Conservation (phyloP, 352 stramenopile genomes). For the Phytophthora litchii region DNA sequence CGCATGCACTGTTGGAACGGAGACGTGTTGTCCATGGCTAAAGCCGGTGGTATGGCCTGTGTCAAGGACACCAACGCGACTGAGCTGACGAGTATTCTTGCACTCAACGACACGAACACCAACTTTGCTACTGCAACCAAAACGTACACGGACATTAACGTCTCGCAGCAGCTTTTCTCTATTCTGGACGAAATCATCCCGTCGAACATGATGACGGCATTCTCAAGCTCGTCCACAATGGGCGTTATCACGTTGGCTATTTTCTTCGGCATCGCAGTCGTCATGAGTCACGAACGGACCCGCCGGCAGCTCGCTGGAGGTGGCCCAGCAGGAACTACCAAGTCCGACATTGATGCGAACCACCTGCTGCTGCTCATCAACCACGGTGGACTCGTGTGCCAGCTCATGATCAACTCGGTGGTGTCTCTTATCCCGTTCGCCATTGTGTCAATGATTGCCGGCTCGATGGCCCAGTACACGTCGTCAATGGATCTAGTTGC, state of each 20-base stretch:
- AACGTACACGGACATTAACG: conserved; percentile 36
- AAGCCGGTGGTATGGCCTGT: conserved; percentile 45
- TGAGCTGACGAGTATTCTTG: conserved; percentile 31
- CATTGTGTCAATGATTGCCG: conserved; percentile 76
- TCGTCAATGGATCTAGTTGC: conserved; percentile 47
- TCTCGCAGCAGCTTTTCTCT: conserved; percentile 71
- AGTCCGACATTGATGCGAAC: conserved; percentile 47
- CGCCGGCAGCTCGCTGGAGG: conserved; percentile 13
- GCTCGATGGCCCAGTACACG: conserved; percentile 61
- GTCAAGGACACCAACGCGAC: conserved; percentile 33
- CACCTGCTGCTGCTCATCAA: conserved; percentile 70
- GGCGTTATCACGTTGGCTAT: conserved; percentile 77
- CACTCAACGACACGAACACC: conserved; percentile 54
- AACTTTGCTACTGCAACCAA: conserved; percentile 46
- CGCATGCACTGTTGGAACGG: conserved; percentile 53
- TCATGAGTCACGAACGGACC: conserved; percentile 56
- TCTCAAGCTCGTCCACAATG: conserved; percentile 58
- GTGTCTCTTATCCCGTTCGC: conserved; percentile 67
- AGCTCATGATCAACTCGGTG: conserved; percentile 76
- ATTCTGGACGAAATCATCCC: conserved; percentile 70
- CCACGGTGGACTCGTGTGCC: conserved; percentile 65
- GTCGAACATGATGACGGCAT: conserved; percentile 65
- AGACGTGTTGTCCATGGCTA: conserved; percentile 44
- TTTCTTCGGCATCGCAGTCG: conserved; percentile 64
- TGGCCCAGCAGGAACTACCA: conserved; percentile 17